Percentiles rank a stretch among this genome's conserved stretches.
phyloP scores from a whole-genome alignment of 495 filamentous ascomycete genomes.

The Platismatia glauca region DNA sequence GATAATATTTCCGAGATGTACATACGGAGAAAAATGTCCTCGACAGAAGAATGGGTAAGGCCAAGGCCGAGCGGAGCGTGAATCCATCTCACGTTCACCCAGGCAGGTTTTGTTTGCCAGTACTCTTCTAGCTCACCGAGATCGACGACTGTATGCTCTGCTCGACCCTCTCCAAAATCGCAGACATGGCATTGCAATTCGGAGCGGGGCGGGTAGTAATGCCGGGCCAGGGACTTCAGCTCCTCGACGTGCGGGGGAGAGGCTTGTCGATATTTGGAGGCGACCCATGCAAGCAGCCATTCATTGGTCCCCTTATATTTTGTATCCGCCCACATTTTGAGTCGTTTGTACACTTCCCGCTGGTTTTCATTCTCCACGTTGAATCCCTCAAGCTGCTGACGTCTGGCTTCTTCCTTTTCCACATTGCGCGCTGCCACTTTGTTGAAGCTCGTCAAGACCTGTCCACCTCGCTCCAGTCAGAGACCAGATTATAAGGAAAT shows the following conservation, averaged over 20 bases:
- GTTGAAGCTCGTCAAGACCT: conserved; percentile 19
- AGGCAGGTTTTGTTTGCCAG: conserved; percentile 25
- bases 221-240: conserved; percentile 20
- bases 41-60: conserved; percentile 26
- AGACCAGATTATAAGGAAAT: background rate
- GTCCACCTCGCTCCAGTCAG: background rate
- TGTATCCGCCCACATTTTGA: conserved; percentile 21
- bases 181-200: conserved; percentile 27
- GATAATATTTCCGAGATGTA: too few species aligned
- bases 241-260: conserved; percentile 20
- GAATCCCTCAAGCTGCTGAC: conserved; percentile 17
- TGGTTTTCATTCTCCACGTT: conserved; percentile 19
- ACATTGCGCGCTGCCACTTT: conserved; percentile 20
- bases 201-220: conserved; percentile 26
- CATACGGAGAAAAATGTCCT: conserved; percentile 21
- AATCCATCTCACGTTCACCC: conserved; percentile 27
- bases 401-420: conserved; percentile 21
- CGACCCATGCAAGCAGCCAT: conserved; percentile 8
- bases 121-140: conserved; percentile 26
- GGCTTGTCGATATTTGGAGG: conserved; percentile 4
- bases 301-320: conserved; percentile 10
- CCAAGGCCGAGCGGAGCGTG: conserved; percentile 29
- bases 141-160: conserved; percentile 24
- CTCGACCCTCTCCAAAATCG: conserved; percentile 26
- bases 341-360: conserved; percentile 17